Evolutionary conservation across 768 basidiomycete genomes (phyloP), one percentile per base, ranked within the genome.

Genomic region (Exsudoporus frostii): DNA sequence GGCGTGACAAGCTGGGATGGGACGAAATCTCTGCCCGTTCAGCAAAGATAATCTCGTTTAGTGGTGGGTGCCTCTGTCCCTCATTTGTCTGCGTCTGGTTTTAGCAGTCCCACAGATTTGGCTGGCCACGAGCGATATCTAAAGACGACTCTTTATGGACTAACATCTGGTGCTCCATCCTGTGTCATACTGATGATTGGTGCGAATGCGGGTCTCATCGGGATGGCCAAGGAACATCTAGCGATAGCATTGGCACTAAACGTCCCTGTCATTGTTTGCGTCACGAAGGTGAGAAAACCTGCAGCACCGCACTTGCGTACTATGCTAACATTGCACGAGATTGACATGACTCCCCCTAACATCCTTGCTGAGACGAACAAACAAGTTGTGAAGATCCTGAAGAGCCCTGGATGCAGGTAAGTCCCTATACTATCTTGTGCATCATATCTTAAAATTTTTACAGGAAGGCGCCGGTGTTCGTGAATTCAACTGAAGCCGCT

Each of bases 281-380:
- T 98, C 53, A 98, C 96, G 4, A 98, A 98, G 81, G 92, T 89
- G 54, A 42, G 68, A 34, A 29, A 33, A 6, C 13, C 25, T 42
- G 39, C 19, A 22, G 15, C 34, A 51, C 38, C n/a, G 34, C 39
- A 11, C 46, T 42, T 20, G 13, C 15, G 51, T 51, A 50, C 29
- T 30, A 44, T 41, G 37, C 44, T 55, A n/a, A 55, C 34, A 7
- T 47, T 32, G 20, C 24, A 6, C 19, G 29, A 62, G 92, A 90
- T 97, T 63, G 97, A 98, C 68, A 98, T 97, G 96, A 98, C 96
- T 0, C 97, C 97, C 6, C 79, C 87, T 11, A 91, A 96, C 57
- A 86, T 95, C 30, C 80, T 94, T 44, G 84, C 83, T n/a, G 90
- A 96, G 69, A 98, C 95, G 0, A 78, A 90, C 40, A 92, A 90